Base-by-base conservation (phyloP, 108 stramenopile genomes). In the Skeletonema grethae region DNA sequence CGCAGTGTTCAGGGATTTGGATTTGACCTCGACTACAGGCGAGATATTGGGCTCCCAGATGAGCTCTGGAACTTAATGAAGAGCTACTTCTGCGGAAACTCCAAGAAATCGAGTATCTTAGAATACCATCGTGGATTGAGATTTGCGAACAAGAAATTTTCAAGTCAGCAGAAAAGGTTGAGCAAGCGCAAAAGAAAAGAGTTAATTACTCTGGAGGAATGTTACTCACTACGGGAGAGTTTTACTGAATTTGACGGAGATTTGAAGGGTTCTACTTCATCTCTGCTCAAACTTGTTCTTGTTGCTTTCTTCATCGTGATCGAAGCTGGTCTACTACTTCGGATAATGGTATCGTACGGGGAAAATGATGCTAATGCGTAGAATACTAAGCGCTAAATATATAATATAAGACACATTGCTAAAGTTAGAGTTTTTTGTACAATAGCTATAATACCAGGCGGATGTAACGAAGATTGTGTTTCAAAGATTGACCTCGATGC, bases 21-120 rank as follows among this genome's bases (percentile, higher is more conserved):
- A 25, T 45, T 69, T 25, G 58, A 69, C 28, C 28, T 69, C 16
- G 46, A 34, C 36, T 69, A 69, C 39, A 69, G 50, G 22, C 50
- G n/a, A 53, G 2, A 24, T 53, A n/a, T 3, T 43, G 50, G 50
- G 9, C 22, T 53, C 6, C 22, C 50, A 53, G 50, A 53, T 7
- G 50, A 53, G 22, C 50, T 53, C 8, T 22, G 18, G 50, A 53
- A 53, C 22, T 53, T 53, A 22, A 20, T 53, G 22, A 53, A 53
- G 50, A 53, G 50, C 32, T 69, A n/a, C 12, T 45, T 60, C 36
- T 35, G 69, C 25, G 69, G 69, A 28, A 20, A 53, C 7, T 53
- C 50, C 0, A 69, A 60, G 12, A 29, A 20, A 11, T 71, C 70
- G 45, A 53, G 61, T 7, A 71, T 71, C 28, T 46, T 39, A 46